A percentile compares a stretch with the other conserved stretches of the same genome.
These are phyloP conservation scores for Lathyrus oleraceus DNA, from an alignment of 306 rosid species.

Conservation along the genomic window DNA sequence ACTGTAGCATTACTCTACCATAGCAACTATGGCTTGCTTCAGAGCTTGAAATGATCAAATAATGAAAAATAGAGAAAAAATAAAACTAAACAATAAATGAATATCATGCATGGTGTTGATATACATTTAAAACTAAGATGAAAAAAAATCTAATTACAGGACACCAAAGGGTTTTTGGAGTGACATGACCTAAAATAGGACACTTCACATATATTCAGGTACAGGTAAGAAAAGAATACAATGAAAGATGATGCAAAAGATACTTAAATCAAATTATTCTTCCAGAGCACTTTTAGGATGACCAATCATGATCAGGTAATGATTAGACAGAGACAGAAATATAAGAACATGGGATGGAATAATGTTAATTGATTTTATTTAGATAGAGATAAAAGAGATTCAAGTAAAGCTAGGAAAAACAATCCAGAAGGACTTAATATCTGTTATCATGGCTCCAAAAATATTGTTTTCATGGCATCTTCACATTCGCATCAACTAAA, in stretches of 20 bases:
- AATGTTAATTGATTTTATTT: neutral
- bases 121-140: too few species aligned
- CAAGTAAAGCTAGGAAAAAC: slow-evolving; percentile 19
- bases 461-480: slow-evolving; percentile 12
- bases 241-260: slow-evolving; percentile 5
- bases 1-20: neutral
- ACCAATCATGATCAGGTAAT: slow-evolving; percentile 14
- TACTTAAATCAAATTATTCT: neutral
- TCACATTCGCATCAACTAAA: slow-evolving; percentile 30
- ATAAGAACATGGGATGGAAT: slow-evolving; percentile 9
- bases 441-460: neutral
- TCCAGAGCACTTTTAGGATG: slow-evolving; percentile 1
- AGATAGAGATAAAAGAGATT: neutral
- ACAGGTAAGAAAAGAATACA: neutral
- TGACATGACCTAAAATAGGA: neutral
- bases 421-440: neutral
- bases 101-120: neutral
- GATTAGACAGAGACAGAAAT: slow-evolving; percentile 1
- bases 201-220: slow-evolving; percentile 15
- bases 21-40: neutral
- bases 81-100: neutral
- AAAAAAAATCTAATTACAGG: too few species aligned
- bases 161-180: too few species aligned
- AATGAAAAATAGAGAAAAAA: too few species aligned
- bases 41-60: neutral